Evolutionary conservation across 2,329 filamentous ascomycete genomes (phyloP).

Genomic region (Neofusicoccum umdonicola): DNA sequence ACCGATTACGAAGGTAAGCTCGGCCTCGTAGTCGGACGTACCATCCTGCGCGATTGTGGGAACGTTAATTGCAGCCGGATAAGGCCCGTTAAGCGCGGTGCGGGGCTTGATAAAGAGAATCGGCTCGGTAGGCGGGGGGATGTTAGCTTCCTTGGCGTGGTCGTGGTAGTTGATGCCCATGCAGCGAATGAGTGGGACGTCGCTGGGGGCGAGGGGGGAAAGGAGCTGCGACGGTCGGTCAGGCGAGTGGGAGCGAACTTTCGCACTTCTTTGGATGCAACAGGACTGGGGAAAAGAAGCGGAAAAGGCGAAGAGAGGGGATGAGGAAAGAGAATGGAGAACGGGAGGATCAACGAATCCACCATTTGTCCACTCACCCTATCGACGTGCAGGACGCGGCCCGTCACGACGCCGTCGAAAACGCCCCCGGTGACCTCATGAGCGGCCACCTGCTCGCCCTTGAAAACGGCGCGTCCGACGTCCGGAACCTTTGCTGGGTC

Average conservation of each 20-base stretch:
- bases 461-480: slow-evolving; percentile 34
- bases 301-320: too few species aligned
- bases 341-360: too few species aligned
- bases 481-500: slow-evolving; percentile 33
- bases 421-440: slow-evolving; percentile 34
- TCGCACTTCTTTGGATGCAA: not conserved
- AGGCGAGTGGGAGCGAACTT: not conserved
- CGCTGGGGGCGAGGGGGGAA: slow-evolving; percentile 34
- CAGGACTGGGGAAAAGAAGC: too few species aligned
- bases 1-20: slow-evolving; percentile 47
- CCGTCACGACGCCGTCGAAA: slow-evolving; percentile 37
- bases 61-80: slow-evolving; percentile 44
- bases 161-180: slow-evolving; percentile 48
- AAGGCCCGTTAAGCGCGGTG: slow-evolving; percentile 41
- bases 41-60: slow-evolving; percentile 50
- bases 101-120: slow-evolving; percentile 56
- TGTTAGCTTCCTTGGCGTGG: slow-evolving; percentile 47
- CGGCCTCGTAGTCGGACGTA: slow-evolving; percentile 47
- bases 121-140: slow-evolving; percentile 68
- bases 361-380: slow-evolving; percentile 18
- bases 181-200: slow-evolving; percentile 45
- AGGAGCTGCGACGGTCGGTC: slow-evolving; percentile 21
- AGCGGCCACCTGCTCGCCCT: slow-evolving; percentile 34
- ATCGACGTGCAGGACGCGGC: slow-evolving; percentile 28
- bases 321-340: too few species aligned